Percentiles rank a stretch among this genome's conserved stretches.
Conservation (phyloP, 148 eudicot species). For the Heliosperma pusillum region DNA sequence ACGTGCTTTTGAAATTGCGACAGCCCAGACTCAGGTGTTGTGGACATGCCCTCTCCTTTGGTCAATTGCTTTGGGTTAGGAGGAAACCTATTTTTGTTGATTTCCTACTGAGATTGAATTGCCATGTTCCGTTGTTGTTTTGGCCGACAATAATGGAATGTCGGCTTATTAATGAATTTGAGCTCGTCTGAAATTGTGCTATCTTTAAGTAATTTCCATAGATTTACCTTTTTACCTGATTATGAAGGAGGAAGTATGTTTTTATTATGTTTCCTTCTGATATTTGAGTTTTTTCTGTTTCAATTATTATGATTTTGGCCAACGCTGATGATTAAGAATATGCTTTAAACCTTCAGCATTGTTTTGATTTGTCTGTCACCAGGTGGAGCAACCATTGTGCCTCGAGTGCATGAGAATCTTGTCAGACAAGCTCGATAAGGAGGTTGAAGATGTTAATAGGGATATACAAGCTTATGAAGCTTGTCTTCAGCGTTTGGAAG, state of each 20-base stretch:
- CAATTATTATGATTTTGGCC: background rate
- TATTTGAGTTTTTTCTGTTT: background rate
- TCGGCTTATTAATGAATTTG: background rate
- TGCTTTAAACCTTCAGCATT: background rate
- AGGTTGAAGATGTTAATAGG: constrained; percentile 87
- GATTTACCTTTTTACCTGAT: background rate
- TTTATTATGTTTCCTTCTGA: background rate
- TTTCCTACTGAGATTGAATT: constrained; percentile 11
- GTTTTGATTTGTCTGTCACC: constrained; percentile 20
- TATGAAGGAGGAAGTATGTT: background rate
- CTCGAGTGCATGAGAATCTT: constrained; percentile 95
- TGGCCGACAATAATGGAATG: background rate
- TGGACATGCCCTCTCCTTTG: background rate
- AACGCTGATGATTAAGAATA: background rate
- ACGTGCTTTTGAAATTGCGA: constrained; percentile 91
- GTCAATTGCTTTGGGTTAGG: background rate
- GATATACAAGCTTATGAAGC: constrained; percentile 90
- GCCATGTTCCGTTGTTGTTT: background rate
- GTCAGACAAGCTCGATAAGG: constrained; percentile 96
- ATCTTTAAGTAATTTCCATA: background rate
- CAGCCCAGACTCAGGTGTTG: constrained; percentile 78
- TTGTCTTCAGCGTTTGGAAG: constrained; percentile 82
- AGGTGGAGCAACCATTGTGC: constrained; percentile 97
- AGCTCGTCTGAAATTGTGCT: background rate
- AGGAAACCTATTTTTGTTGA: background rate